Conservation (phyloP, 805 yeast species). For the Debaryomyces maramus region DNA sequence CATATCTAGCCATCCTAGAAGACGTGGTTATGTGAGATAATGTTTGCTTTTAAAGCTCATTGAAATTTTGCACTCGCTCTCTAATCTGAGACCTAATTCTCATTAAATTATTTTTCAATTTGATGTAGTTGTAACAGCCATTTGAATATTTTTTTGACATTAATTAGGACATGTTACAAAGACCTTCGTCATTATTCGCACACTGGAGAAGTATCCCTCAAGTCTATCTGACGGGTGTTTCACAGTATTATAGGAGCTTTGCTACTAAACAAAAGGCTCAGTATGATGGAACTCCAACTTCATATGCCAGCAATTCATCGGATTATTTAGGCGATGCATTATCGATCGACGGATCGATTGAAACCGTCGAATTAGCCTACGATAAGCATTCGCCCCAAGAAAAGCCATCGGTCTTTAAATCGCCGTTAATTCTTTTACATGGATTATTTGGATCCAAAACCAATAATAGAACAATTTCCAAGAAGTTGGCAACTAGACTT, state of each 20-base stretch:
- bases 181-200: background rate
- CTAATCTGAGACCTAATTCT: too few relatives aligned
- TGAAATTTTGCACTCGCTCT: too few relatives aligned
- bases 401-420: slow-evolving; percentile 21
- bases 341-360: slow-evolving; percentile 32
- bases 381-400: slow-evolving; percentile 44
- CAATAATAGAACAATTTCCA: slow-evolving; percentile 82
- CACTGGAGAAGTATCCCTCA: background rate
- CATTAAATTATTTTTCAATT: too few relatives aligned
- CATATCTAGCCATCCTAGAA: too few relatives aligned
- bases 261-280: background rate
- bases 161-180: background rate
- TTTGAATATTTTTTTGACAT: too few relatives aligned
- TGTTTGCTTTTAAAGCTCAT: too few relatives aligned
- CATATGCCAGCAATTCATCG: slow-evolving; percentile 6
- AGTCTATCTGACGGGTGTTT: background rate
- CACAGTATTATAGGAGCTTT: background rate
- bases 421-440: slow-evolving; percentile 79
- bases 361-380: slow-evolving; percentile 54
- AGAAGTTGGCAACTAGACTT: slow-evolving; percentile 47
- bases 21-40: too few relatives aligned
- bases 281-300: background rate
- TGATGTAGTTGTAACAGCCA: too few relatives aligned
- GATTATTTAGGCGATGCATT: slow-evolving; percentile 33
- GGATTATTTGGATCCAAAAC: slow-evolving; percentile 84